Percentiles rank a stretch among this genome's conserved stretches.
These are phyloP conservation scores for Aspergillus uvarum DNA, from an alignment of 2,329 filamentous ascomycete genomes.

Conservation along the genomic window DNA sequence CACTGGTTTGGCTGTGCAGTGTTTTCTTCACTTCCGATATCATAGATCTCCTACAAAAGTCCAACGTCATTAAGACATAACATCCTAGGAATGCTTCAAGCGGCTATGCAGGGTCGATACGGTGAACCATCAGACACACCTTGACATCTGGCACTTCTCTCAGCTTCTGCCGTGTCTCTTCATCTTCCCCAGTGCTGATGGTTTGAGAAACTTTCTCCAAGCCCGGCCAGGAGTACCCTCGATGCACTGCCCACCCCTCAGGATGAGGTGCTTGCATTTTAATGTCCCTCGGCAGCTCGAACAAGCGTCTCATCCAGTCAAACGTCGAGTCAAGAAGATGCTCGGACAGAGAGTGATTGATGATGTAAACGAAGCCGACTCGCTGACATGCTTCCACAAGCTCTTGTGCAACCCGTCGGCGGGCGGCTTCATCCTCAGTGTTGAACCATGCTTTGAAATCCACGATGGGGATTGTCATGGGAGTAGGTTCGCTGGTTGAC, in stretches of 20 bases:
- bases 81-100: neutral
- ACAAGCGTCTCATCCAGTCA: constrained; percentile 45
- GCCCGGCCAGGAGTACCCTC: constrained; percentile 58
- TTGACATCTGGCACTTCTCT: constrained; percentile 54
- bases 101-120: neutral
- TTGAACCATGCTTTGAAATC: constrained; percentile 42
- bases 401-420: constrained; percentile 36
- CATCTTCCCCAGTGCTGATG: constrained; percentile 42
- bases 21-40: constrained; percentile 52
- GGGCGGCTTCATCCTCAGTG: constrained; percentile 26
- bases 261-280: constrained; percentile 54
- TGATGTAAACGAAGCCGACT: constrained; percentile 52
- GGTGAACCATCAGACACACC: constrained; percentile 31
- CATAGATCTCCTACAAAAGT: constrained; percentile 49
- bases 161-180: constrained; percentile 44
- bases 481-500: neutral
- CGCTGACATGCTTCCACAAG: constrained; percentile 45
- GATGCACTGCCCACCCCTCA: constrained; percentile 50
- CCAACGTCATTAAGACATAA: neutral
- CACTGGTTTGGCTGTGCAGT: constrained; percentile 51
- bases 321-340: constrained; percentile 47
- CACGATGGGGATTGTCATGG: constrained; percentile 38
- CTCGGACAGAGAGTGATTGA: constrained; percentile 48
- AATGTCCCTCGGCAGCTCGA: constrained; percentile 45
- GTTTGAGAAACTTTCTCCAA: constrained; percentile 55